Base-by-base conservation (phyloP, 345 rosid species). In the Acer negundo region DNA sequence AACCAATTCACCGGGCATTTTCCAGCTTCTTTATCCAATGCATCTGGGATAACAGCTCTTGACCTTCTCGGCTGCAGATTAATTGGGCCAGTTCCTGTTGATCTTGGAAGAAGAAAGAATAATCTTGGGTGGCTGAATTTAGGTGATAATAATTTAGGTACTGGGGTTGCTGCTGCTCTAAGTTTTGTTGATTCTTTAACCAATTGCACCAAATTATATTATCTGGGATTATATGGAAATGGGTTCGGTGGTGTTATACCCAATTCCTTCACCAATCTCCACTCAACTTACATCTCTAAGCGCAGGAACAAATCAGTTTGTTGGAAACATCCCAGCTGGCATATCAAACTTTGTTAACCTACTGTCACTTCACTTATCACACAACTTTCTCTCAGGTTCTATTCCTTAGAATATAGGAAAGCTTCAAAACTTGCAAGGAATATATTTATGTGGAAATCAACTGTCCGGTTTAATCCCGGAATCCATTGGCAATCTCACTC, bases 1-100 rank as follows among this genome's bases (percentile, higher is more conserved):
- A 82, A 88, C 20, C 49, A 47, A 28, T 67, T 88, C 26, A 75
- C 51, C 0, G 89, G 89, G 15, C 10, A 24, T 15, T 78, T 85
- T 35, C 85, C 87, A 26, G 23, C 12, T 19, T 68, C 84, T 4
- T 8, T 86, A 8, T 28, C 80, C 23, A 86, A 86, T 76, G 82
- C 80, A 19, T 81, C 86, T 4, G 35, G 47, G 23, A 68, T 86
- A 42, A 17, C 9, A 35, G 4, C 16, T 0, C 35, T 84, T 26
- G 8, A 81, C n/a, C n/a, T n/a, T n/a, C n/a, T n/a, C n/a, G n/a
- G n/a, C n/a, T n/a, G 74, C 24, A 26, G 62, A 55, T 75, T 84
- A 10, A n/a, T 7, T 2, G 85, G 84, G n/a, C 59, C 6, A 2
- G 75, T 79, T 49, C 81, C 85, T 4, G 20, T 7, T 1, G 23